These are phyloP conservation scores for Hygrophila difformis DNA, from an alignment of 257 asterid genomes.

Conservation along the genomic window DNA sequence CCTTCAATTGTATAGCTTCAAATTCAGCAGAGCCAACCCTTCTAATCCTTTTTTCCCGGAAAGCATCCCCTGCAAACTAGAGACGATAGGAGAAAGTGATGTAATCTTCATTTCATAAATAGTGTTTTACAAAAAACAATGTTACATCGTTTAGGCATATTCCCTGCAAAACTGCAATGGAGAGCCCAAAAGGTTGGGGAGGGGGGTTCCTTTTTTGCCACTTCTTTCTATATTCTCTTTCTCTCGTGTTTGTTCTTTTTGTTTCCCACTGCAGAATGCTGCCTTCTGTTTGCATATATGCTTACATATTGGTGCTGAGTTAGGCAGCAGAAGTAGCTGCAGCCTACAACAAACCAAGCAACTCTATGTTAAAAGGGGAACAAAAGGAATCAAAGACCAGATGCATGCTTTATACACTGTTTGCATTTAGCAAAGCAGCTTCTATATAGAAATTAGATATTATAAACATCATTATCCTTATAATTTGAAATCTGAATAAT, in stretches of 20 bases:
- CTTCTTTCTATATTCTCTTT: neutral
- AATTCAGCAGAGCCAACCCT: conserved; percentile 3
- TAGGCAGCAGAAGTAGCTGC: conserved; percentile 7
- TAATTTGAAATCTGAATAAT: neutral
- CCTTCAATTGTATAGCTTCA: conserved; percentile 12
- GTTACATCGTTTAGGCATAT: neutral
- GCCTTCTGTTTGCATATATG: conserved; percentile 5
- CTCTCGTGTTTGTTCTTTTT: conserved; percentile 7
- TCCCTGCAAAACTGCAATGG: too few relatives aligned
- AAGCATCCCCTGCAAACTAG: too few relatives aligned
- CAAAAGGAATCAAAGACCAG: neutral
- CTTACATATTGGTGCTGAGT: conserved; percentile 16
- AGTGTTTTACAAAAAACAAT: too few relatives aligned
- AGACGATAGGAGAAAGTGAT: too few relatives aligned
- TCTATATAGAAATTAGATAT: neutral
- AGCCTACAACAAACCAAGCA: neutral
- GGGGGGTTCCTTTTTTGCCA: too few relatives aligned
- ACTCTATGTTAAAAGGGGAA: neutral
- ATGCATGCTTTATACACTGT: neutral
- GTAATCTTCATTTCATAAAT: too few relatives aligned
- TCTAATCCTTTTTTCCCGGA: too few relatives aligned
- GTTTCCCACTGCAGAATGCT: conserved; percentile 19
- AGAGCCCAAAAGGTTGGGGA: too few relatives aligned
- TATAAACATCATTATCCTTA: neutral
- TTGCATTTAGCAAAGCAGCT: neutral